Evolutionary conservation across 2,329 filamentous ascomycete genomes (phyloP).

Genomic region (Xylaria sp.): DNA sequence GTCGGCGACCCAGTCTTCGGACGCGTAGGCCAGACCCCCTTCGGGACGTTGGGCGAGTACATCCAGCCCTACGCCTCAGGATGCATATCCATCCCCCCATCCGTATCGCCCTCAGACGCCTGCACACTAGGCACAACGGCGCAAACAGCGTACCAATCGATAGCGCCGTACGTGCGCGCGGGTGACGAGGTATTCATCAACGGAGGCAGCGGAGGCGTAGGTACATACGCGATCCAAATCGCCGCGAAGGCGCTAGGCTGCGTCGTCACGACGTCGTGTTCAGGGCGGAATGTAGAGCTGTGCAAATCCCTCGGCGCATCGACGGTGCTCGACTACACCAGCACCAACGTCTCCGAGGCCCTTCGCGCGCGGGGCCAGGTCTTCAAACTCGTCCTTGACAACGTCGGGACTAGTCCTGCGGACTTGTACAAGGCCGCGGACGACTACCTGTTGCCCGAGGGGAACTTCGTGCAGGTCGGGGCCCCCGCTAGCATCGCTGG

Average conservation of each 20-base stretch:
- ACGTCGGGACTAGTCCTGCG: slow-evolving; percentile 59
- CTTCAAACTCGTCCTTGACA: slow-evolving; percentile 67
- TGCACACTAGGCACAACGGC: slow-evolving; percentile 58
- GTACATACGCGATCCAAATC: slow-evolving; percentile 69
- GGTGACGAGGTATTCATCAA: slow-evolving; percentile 70
- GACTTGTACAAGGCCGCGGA: slow-evolving; percentile 64
- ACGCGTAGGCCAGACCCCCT: slow-evolving; percentile 43
- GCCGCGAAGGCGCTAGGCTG: slow-evolving; percentile 70
- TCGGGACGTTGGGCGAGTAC: slow-evolving; percentile 57
- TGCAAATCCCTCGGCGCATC: slow-evolving; percentile 70
- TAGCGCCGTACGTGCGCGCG: slow-evolving; percentile 58
- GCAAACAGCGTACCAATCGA: slow-evolving; percentile 58
- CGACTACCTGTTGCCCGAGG: slow-evolving; percentile 59
- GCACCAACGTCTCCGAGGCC: slow-evolving; percentile 56
- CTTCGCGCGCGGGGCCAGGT: slow-evolving; percentile 59
- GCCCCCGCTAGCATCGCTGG: slow-evolving; percentile 44
- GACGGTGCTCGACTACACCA: slow-evolving; percentile 69
- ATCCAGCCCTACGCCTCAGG: slow-evolving; percentile 44
- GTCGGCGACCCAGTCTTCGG: slow-evolving; percentile 60
- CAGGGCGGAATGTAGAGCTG: slow-evolving; percentile 64
- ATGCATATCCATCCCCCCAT: slow-evolving; percentile 54
- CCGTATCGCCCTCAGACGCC: slow-evolving; percentile 54
- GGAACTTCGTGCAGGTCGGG: slow-evolving; percentile 64
- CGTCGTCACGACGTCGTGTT: slow-evolving; percentile 68
- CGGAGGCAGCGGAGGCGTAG: slow-evolving; percentile 70